Percentiles rank a stretch among this genome's conserved stretches.
phyloP scores from a whole-genome alignment of 805 yeast genomes.

The Zygotorulaspora danielsina region DNA sequence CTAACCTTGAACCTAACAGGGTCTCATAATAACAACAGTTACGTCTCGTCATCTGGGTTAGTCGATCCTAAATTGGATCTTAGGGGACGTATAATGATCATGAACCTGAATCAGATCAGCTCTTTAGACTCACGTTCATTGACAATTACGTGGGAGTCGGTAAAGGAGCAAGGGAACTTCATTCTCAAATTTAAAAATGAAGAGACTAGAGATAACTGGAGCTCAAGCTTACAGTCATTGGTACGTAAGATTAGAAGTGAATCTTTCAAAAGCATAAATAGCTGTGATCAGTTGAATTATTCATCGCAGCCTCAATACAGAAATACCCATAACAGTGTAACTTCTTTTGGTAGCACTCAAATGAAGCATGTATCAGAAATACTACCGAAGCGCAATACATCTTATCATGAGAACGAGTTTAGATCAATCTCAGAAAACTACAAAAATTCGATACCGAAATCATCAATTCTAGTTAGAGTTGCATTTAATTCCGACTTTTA shows the following conservation, averaged over 20 bases:
- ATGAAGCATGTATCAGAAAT: conserved; percentile 31
- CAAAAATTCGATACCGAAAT: conserved; percentile 37
- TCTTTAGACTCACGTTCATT: conserved; percentile 50
- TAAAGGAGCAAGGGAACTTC: conserved; percentile 81
- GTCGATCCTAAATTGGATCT: conserved; percentile 48
- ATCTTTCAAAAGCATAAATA: conserved; percentile 29
- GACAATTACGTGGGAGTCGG: conserved; percentile 77
- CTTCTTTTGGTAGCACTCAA: conserved; percentile 24
- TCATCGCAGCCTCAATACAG: conserved; percentile 24
- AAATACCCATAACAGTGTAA: conserved; percentile 29
- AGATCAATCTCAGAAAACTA: conserved; percentile 41
- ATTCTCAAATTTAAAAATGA: conserved; percentile 78
- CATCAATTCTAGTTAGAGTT: conserved; percentile 39
- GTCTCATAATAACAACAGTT: conserved; percentile 12
- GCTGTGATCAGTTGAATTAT: conserved; percentile 27
- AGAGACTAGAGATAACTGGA: conserved; percentile 83
- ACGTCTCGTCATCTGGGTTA: conserved; percentile 9
- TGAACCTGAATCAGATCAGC: conserved; percentile 52
- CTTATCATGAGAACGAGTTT: conserved; percentile 34
- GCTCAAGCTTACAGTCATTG: conserved; percentile 47
- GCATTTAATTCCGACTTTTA: conserved; percentile 50
- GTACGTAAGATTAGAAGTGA: conserved; percentile 34
- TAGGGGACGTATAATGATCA: conserved; percentile 78
- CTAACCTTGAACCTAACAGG: conserved; percentile 12
- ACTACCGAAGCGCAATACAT: conserved; percentile 24